Conservation (phyloP, 2,329 filamentous ascomycete genomes). For the Pseudonectria foliicola region DNA sequence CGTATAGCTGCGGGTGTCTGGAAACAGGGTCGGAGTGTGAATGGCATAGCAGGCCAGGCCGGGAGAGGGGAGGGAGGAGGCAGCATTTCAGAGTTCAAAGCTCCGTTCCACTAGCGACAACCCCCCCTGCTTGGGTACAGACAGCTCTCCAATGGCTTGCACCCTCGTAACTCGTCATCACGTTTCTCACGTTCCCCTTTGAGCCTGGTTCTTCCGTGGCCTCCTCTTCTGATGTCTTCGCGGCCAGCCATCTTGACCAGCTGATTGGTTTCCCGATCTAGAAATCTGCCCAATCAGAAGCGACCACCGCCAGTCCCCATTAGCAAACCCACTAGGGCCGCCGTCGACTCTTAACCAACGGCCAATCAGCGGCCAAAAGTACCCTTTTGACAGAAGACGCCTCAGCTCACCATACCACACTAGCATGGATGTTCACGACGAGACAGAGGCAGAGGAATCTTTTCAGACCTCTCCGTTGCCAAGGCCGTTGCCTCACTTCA, state of each 20-base stretch:
- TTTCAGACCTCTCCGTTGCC: constrained; percentile 14
- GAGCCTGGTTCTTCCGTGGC: constrained; percentile 16
- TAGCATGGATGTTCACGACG: constrained; percentile 22
- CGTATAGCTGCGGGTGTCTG: too few relatives aligned
- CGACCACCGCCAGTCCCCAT: constrained; percentile 6
- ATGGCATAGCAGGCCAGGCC: too few relatives aligned
- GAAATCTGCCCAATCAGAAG: constrained; percentile 16
- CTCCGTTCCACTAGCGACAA: background rate
- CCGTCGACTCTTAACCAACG: constrained; percentile 12
- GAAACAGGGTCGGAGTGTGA: too few relatives aligned
- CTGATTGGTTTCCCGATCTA: constrained; percentile 10
- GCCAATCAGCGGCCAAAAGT: constrained; percentile 25
- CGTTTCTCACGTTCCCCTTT: constrained; percentile 20
- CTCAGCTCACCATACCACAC: constrained; percentile 27
- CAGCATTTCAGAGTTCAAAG: too few relatives aligned
- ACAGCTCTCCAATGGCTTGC: too few relatives aligned
- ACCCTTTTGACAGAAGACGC: constrained; percentile 25
- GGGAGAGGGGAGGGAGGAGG: too few relatives aligned
- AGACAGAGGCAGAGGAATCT: constrained; percentile 14
- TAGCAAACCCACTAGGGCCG: constrained; percentile 16
- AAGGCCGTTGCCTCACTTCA: constrained; percentile 3
- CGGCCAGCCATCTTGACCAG: constrained; percentile 9
- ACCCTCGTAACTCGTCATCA: constrained; percentile 5
- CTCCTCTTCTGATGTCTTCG: constrained; percentile 8
- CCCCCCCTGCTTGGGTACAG: background rate